These are phyloP conservation scores for Termitomyces sp. DNA, from an alignment of 768 basidiomycete genomes.

Conservation along the genomic window DNA sequence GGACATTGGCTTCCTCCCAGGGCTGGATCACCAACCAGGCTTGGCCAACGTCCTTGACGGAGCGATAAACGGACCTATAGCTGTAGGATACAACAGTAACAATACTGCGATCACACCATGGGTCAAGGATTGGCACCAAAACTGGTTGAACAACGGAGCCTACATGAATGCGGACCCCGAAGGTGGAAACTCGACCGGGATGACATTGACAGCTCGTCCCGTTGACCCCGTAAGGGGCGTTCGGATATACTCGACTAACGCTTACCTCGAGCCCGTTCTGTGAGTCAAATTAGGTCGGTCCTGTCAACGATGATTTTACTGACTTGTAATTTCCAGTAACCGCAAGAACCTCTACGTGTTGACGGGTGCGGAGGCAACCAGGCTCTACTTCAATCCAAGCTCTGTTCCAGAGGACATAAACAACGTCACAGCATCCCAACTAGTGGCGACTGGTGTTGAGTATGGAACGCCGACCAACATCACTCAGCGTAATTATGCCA, in stretches of 20 bases:
- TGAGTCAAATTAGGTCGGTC: neutral
- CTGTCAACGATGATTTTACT: neutral
- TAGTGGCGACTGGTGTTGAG: constrained; percentile 38
- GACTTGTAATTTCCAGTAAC: neutral
- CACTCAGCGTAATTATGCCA: constrained; percentile 24
- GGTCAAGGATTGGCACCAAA: constrained; percentile 12
- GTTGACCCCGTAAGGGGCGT: constrained; percentile 14
- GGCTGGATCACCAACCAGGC: constrained; percentile 3
- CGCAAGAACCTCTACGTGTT: constrained; percentile 30
- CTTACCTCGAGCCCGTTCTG: constrained; percentile 14
- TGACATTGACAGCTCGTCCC: constrained; percentile 12
- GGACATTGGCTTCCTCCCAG: constrained; percentile 6
- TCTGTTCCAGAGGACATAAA: neutral
- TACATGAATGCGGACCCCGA: constrained; percentile 13
- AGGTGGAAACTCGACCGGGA: constrained; percentile 8
- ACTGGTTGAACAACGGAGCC: constrained; percentile 9
- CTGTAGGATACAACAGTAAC: constrained; percentile 12
- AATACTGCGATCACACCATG: constrained; percentile 9
- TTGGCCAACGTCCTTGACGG: constrained; percentile 10
- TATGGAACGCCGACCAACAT: constrained; percentile 28
- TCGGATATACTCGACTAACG: constrained; percentile 15
- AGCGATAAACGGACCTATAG: constrained; percentile 10
- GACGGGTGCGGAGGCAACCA: constrained; percentile 25
- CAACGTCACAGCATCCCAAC: constrained; percentile 2
- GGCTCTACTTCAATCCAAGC: constrained; percentile 12